Base-by-base conservation (phyloP, 2,329 filamentous ascomycete species). In the Rhexocercosporidium sp. region DNA sequence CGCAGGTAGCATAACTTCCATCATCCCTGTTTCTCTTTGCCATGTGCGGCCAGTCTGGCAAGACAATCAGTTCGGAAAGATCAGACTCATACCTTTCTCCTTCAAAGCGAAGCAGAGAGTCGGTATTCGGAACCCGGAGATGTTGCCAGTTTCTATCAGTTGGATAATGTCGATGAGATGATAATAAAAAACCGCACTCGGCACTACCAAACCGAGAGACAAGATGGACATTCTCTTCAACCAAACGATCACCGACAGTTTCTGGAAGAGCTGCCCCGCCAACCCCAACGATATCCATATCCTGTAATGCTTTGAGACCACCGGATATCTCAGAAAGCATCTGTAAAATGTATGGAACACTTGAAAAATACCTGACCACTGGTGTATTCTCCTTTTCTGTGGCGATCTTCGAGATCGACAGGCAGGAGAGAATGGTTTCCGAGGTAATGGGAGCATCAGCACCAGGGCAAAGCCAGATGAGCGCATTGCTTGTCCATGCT, bases 131-230 rank as follows among this genome's bases (percentile, higher is more conserved):
- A 4, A 65, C 76, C 11, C 88, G 81, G 1, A 91, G 79, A 68
- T 86, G 89, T 68, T 89, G 83, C 88, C 88, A 91, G 1, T 84
- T 83, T n/a, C 77, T 81, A 65, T 91, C 88, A 0, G 69, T 75
- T 0, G 64, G 66, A 65, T 85, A 90, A 27, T 87, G 78, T 25
- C 88, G 82, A 73, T 87, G 82, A 0, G 88, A 91, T 3, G 86
- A 89, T 73, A 91, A 81, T 16, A 91, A 75, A 67, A 91, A 91
- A 0, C 88, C 88, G 65, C 88, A 90, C 73, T 91, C 88, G 9
- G 87, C 86, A 71, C 87, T 90, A 1, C 89, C 88, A 74, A 88
- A 89, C 47, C 89, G 81, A 0, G 87, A 90, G 1, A 90, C 78
- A 4, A 91, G 81, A 9, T 85, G 86, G 1, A 91, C 82, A 0